Base-by-base conservation (phyloP, 495 filamentous ascomycete genomes). In the Bathelium albidoporum region DNA sequence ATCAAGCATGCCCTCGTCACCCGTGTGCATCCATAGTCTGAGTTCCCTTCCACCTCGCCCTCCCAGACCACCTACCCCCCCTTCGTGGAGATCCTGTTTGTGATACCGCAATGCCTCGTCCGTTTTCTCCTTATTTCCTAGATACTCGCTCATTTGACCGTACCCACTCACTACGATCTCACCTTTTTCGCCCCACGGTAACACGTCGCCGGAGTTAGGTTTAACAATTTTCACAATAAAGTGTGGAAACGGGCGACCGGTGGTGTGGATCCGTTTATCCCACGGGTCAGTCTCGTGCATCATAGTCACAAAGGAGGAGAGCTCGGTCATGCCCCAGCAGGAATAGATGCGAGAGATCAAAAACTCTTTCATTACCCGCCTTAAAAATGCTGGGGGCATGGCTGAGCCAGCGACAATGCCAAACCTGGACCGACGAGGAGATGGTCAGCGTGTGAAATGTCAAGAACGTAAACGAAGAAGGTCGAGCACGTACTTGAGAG, bases 1-100 rank as follows among this genome's bases (percentile, higher is more conserved):
- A 55, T 69, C 66, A 28, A 71, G 55, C 39, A 53, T 65, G 49
- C 70, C 70, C 59, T 70, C 66, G 55, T 72, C 70, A 24, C 69
- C 70, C 2, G 70, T 72, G 44, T 69, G 68, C 66, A 72, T 70
- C 70, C 70, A 72, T 58, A 26, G 63, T 43, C 60, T 36, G 16
- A 64, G 53, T 20, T 28, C 53, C n/a, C 44, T 60, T 26, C 59
- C 53, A 20, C 59, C 45, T 58, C 34, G 31, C 14, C 59, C 39
- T 16, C 59, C 66, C 2, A 66, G 55, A 16, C 20, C 59, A 2
- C 63, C 59, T 10, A 65, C 62, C 32, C 65, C 63, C 31, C 45
- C 59, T 2, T 32, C 45, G 20, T 68, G 58, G 45, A 68, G 63
- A 53, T 68, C 65, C 49, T 68, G 49, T 24, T 59, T 26, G 53